Evolutionary conservation across 2,329 filamentous ascomycete species (phyloP).

Genomic region (Cyclaneusma minus): DNA sequence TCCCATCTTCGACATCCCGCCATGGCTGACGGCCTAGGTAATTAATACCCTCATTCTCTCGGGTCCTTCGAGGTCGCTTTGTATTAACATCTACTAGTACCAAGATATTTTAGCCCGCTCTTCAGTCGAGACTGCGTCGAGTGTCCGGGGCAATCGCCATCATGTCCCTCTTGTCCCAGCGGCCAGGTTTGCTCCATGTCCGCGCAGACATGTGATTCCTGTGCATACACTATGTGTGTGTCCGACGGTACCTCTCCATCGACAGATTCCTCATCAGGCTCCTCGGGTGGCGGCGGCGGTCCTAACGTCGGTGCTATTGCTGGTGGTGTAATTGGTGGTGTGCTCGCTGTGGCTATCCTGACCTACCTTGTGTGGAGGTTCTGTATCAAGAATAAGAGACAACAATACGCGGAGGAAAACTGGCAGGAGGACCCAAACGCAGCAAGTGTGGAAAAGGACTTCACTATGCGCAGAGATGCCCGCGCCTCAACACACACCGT

Average conservation of each 20-base stretch:
- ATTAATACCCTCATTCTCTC: too few relatives aligned
- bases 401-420: conserved; percentile 43
- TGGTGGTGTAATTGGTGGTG: conserved; percentile 76
- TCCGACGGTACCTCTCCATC: conserved; percentile 19
- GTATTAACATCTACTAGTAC: too few relatives aligned
- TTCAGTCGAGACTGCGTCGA: conserved; percentile 43
- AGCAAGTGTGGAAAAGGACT: conserved; percentile 35
- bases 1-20: too few relatives aligned
- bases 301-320: conserved; percentile 75
- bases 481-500: conserved; percentile 74
- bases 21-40: too few relatives aligned
- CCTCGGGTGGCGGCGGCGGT: conserved; percentile 25
- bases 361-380: conserved; percentile 79
- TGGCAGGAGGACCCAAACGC: conserved; percentile 33
- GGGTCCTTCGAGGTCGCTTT: too few relatives aligned
- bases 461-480: conserved; percentile 37
- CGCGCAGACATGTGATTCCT: conserved; percentile 40
- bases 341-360: conserved; percentile 57
- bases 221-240: conserved; percentile 41
- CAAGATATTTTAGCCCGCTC: too few relatives aligned
- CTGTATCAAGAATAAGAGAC: conserved; percentile 66
- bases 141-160: conserved; percentile 34
- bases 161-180: conserved; percentile 41
- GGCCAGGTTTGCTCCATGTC: conserved; percentile 43
- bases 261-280: conserved; percentile 10